These are phyloP conservation scores for Nigrospora osmanthi DNA, from an alignment of 2,329 filamentous ascomycete genomes.

Conservation along the genomic window DNA sequence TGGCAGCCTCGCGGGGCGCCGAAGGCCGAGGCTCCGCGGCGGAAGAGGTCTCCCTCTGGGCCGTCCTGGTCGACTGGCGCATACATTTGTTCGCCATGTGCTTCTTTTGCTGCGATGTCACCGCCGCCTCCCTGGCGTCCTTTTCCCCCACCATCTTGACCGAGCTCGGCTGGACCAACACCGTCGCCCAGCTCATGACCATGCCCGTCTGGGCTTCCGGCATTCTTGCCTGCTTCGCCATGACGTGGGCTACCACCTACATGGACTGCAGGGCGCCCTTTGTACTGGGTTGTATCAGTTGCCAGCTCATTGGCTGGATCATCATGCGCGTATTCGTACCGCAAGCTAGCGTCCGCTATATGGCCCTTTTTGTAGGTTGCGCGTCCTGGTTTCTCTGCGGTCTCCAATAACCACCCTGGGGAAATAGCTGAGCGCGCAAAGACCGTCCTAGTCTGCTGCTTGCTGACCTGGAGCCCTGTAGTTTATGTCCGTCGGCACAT, in stretches of 20 bases:
- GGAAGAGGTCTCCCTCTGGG: slow-evolving; percentile 15
- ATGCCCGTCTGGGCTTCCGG: slow-evolving; percentile 20
- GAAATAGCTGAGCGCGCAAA: too few species aligned
- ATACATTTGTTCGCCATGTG: slow-evolving; percentile 19
- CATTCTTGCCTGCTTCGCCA: slow-evolving; percentile 13
- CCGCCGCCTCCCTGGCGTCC: slow-evolving; percentile 16
- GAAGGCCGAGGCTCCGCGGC: slow-evolving; percentile 13
- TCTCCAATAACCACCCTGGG: too few species aligned
- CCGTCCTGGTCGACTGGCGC: slow-evolving; percentile 17
- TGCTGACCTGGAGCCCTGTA: not conserved
- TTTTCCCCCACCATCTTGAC: slow-evolving; percentile 18
- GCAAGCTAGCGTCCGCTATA: slow-evolving; percentile 14
- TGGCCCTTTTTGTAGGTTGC: slow-evolving; percentile 11
- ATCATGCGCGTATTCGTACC: slow-evolving; percentile 17
- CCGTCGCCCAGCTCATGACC: slow-evolving; percentile 16
- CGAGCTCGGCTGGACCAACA: slow-evolving; percentile 14
- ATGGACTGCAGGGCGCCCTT: slow-evolving; percentile 15
- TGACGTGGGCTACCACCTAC: slow-evolving; percentile 13
- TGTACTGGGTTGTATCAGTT: slow-evolving; percentile 12
- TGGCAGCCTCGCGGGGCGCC: slow-evolving; percentile 15
- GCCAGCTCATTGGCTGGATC: slow-evolving; percentile 18
- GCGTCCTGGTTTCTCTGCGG: too few species aligned
- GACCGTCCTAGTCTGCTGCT: too few species aligned
- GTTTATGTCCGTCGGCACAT: slow-evolving; percentile 18
- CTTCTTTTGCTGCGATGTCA: slow-evolving; percentile 21